Percentiles rank a stretch among this genome's conserved stretches.
Evolutionary conservation across 2,329 filamentous ascomycete genomes (phyloP).

Genomic region (Dactylonectria estremocensis): DNA sequence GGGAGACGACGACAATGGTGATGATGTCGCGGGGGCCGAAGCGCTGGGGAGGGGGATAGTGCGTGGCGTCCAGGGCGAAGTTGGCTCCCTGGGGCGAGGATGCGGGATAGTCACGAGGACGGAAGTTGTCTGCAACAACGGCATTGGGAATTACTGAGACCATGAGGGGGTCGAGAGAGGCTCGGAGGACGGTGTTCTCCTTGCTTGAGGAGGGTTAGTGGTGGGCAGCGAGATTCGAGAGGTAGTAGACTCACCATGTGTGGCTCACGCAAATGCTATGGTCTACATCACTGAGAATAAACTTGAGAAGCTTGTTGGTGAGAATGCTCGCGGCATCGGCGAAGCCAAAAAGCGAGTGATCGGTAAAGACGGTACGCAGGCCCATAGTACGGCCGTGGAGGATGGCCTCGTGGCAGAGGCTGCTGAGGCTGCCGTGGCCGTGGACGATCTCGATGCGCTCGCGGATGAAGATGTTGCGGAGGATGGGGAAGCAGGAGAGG

Average conservation of each 20-base stretch:
- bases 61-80: slow-evolving; percentile 56
- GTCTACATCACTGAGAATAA: slow-evolving; percentile 95
- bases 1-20: slow-evolving; percentile 96
- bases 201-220: slow-evolving; percentile 72
- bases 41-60: slow-evolving; percentile 70
- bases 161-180: slow-evolving; percentile 95
- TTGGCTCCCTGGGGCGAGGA: slow-evolving; percentile 47
- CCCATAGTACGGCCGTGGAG: slow-evolving; percentile 97
- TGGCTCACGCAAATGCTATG: slow-evolving; percentile 99
- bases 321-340: slow-evolving; percentile 96
- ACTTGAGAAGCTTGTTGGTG: slow-evolving; percentile 97
- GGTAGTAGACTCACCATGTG: slow-evolving; percentile 78
- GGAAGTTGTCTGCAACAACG: slow-evolving; percentile 96
- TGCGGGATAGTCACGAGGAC: slow-evolving; percentile 69
- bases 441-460: slow-evolving; percentile 98
- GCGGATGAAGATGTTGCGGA: slow-evolving; percentile 94
- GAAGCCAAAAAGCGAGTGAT: slow-evolving; percentile 97
- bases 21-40: slow-evolving; percentile 89
- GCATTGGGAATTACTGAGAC: slow-evolving; percentile 99
- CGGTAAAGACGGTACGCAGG: slow-evolving; percentile 94
- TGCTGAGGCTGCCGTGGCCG: slow-evolving; percentile 95
- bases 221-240: background rate
- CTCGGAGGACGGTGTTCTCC: slow-evolving; percentile 95
- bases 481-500: slow-evolving; percentile 98
- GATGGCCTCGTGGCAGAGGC: slow-evolving; percentile 94